These are phyloP conservation scores for Pichia terricola DNA, from an alignment of 1,139 yeast genomes.

Conservation along the genomic window DNA sequence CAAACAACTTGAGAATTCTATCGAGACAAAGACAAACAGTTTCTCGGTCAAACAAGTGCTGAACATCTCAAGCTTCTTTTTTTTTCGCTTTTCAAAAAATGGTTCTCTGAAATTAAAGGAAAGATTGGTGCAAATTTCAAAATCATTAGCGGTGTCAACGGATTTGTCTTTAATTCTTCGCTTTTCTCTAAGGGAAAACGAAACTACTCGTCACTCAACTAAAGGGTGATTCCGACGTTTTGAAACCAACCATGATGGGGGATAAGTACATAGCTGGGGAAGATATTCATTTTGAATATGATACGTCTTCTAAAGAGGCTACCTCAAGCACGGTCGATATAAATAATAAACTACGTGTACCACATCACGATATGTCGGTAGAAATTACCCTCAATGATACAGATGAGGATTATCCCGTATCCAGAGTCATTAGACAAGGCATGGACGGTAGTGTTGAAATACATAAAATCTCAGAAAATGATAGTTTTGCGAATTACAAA, in stretches of 20 bases:
- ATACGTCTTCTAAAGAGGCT: background rate
- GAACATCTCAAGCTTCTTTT: no score
- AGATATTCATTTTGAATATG: conserved; percentile 51
- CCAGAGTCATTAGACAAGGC: conserved; percentile 63
- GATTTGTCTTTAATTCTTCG: no score
- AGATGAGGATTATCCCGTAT: conserved; percentile 58
- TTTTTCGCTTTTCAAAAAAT: no score
- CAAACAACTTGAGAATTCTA: no score
- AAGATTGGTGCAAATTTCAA: no score
- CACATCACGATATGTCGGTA: conserved; percentile 3
- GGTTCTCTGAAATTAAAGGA: no score
- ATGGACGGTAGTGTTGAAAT: conserved; percentile 70
- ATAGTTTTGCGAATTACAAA: conserved; percentile 9
- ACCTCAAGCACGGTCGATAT: conserved; percentile 12
- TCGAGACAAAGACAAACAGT: no score
- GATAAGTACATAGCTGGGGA: conserved; percentile 40
- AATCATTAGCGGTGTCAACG: no score
- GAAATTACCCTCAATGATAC: conserved; percentile 32
- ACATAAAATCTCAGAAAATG: conserved; percentile 32
- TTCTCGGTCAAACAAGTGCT: no score
- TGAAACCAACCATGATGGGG: conserved; percentile 7
- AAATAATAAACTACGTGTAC: conserved; percentile 12
- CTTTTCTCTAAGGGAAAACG: no score
- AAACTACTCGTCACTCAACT: no score
- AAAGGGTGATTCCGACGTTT: no score